Percentiles rank a stretch among this genome's conserved stretches.
Conservation (phyloP, 805 yeast species). For the Candida patagonica region DNA sequence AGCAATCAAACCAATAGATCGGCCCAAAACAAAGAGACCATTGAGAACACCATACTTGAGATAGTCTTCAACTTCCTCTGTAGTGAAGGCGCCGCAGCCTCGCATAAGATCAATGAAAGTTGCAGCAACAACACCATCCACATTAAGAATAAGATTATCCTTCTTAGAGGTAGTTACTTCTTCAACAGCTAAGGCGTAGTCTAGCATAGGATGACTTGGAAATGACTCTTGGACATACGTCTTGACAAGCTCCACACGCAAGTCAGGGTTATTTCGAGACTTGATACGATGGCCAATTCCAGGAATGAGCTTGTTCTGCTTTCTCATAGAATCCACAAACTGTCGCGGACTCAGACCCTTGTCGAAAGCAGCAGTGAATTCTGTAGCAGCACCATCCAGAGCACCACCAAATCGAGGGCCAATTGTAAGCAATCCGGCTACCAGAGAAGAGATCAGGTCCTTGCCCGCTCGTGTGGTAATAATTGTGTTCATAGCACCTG, state of each 20-base stretch:
- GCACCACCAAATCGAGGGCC: constrained; percentile 42
- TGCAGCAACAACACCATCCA: constrained; percentile 39
- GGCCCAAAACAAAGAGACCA: constrained; percentile 37
- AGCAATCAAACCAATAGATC: constrained; percentile 39
- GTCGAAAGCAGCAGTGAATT: constrained; percentile 36
- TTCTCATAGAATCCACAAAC: constrained; percentile 38
- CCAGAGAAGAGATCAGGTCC: constrained; percentile 38
- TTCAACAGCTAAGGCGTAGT: constrained; percentile 40
- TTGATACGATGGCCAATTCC: constrained; percentile 40
- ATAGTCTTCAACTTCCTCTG: constrained; percentile 37
- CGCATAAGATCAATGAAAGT: constrained; percentile 37
- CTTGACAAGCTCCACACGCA: constrained; percentile 40
- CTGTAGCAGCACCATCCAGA: constrained; percentile 38
- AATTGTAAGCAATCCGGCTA: constrained; percentile 36
- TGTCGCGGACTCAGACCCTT: constrained; percentile 37
- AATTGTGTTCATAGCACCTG: constrained; percentile 41
- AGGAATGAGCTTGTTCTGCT: constrained; percentile 38
- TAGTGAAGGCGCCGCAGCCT: constrained; percentile 36
- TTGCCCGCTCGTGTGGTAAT: constrained; percentile 41
- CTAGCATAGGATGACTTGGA: constrained; percentile 34
- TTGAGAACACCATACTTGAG: constrained; percentile 38
- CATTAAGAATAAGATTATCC: constrained; percentile 37
- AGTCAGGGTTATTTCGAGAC: constrained; percentile 40
- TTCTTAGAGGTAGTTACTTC: constrained; percentile 41
- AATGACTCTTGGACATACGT: constrained; percentile 36